These are phyloP conservation scores for Cinchona pubescens DNA, from an alignment of 257 asterid genomes.

Conservation along the genomic window DNA sequence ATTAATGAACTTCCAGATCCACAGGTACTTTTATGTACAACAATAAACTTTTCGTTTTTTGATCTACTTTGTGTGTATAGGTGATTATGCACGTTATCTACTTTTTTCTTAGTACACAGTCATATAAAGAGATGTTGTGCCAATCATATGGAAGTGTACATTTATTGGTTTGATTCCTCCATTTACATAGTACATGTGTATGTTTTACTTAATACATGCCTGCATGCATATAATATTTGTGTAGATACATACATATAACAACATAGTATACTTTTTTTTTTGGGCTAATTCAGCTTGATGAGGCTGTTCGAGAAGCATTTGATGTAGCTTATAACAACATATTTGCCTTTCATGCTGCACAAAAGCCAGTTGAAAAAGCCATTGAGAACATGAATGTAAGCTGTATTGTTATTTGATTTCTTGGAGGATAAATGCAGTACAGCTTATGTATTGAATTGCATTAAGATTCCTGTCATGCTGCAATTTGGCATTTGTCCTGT, in stretches of 20 bases:
- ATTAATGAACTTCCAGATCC: conserved; percentile 82
- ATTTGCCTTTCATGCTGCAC: conserved; percentile 84
- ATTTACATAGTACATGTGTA: not conserved
- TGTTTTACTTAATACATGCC: too few relatives aligned
- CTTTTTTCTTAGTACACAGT: not conserved
- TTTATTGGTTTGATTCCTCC: not conserved
- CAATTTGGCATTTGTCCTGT: conserved; percentile 8
- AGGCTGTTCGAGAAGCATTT: conserved; percentile 79
- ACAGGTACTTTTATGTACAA: conserved; percentile 43
- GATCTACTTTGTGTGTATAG: not conserved
- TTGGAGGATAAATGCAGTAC: not conserved
- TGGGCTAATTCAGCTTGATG: conserved; percentile 69
- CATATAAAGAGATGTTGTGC: too few relatives aligned
- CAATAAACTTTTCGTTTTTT: not conserved
- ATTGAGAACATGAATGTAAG: conserved; percentile 92
- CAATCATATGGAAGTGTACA: not conserved
- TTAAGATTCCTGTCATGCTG: conserved; percentile 13
- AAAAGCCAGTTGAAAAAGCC: conserved; percentile 71
- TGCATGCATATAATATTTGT: too few relatives aligned
- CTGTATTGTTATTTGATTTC: conserved; percentile 8
- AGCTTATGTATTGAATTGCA: too few relatives aligned
- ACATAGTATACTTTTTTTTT: conserved; percentile 6
- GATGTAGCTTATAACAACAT: conserved; percentile 91
- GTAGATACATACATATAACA: too few relatives aligned
- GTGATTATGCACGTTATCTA: not conserved